Percentiles rank a stretch among this genome's conserved stretches.
These are phyloP conservation scores for Backusella australiensis DNA, from an alignment of 192 early-diverging fungal genomes.

Conservation along the genomic window DNA sequence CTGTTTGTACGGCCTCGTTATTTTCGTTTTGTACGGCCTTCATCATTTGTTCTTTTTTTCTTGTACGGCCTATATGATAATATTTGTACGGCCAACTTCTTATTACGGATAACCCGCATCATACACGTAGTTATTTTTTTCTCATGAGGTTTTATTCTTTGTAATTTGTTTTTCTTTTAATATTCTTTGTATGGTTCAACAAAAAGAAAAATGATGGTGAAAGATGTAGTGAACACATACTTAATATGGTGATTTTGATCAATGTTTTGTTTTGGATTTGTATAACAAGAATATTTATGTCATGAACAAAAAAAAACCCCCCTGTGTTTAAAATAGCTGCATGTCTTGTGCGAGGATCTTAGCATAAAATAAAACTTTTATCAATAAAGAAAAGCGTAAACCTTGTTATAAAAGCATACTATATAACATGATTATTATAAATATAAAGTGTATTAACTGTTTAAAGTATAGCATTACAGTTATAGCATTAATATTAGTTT, in stretches of 20 bases:
- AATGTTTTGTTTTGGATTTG: background rate
- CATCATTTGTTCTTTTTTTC: background rate
- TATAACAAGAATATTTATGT: background rate
- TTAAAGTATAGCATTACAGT: background rate
- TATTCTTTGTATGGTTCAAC: background rate
- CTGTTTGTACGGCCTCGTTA: background rate
- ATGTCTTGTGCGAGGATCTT: background rate
- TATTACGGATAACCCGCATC: background rate
- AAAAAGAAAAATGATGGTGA: background rate
- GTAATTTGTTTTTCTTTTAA: background rate
- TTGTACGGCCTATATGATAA: conserved; percentile 1
- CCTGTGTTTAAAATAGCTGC: background rate
- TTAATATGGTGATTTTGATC: background rate
- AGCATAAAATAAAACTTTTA: background rate
- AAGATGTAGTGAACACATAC: background rate
- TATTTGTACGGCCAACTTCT: background rate
- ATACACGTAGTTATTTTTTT: background rate
- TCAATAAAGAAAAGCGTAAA: background rate
- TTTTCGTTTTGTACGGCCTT: conserved; percentile 1
- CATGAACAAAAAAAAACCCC: background rate
- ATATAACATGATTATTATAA: background rate
- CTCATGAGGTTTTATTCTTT: background rate
- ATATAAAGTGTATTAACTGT: background rate
- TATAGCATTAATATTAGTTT: background rate
- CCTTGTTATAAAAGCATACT: background rate